Conservation (phyloP, 306 rosid genomes). For the Prunus armeniaca region DNA sequence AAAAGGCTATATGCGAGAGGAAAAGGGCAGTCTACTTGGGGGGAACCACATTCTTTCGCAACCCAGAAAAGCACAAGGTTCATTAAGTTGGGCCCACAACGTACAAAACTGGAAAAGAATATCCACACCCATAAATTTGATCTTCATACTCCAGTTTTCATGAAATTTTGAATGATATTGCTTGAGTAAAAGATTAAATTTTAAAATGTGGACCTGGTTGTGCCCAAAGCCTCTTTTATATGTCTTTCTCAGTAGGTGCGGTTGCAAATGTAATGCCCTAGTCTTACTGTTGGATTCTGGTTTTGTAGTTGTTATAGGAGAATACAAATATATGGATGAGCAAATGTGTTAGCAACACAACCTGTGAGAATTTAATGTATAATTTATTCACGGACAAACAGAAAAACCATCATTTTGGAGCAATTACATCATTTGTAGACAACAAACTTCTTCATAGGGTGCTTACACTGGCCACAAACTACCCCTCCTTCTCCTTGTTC, state of each 20-base stretch:
- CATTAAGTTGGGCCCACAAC: neutral
- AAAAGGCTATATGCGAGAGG: neutral
- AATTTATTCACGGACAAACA: too few species aligned
- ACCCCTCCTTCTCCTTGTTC: slow-evolving; percentile 26
- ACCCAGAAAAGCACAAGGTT: neutral
- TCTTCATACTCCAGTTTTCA: neutral
- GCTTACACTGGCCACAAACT: slow-evolving; percentile 47
- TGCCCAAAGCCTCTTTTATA: too few species aligned
- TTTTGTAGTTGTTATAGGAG: too few species aligned
- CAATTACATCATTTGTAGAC: slow-evolving; percentile 26
- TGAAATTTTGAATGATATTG: neutral
- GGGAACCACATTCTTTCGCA: neutral
- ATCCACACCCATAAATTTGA: neutral
- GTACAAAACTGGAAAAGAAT: neutral
- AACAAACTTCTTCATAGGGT: slow-evolving; percentile 43
- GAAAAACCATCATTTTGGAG: neutral
- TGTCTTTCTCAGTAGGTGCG: too few species aligned
- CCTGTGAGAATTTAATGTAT: too few species aligned
- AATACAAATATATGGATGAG: too few species aligned
- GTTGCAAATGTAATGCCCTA: too few species aligned
- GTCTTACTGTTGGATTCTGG: too few species aligned
- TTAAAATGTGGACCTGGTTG: neutral
- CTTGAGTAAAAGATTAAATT: neutral
- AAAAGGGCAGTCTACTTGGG: neutral
- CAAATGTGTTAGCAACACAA: too few species aligned